Evolutionary conservation across 2,329 filamentous ascomycete genomes (phyloP), one percentile per base, ranked within the genome.

Genomic region (Fusarium sp.): DNA sequence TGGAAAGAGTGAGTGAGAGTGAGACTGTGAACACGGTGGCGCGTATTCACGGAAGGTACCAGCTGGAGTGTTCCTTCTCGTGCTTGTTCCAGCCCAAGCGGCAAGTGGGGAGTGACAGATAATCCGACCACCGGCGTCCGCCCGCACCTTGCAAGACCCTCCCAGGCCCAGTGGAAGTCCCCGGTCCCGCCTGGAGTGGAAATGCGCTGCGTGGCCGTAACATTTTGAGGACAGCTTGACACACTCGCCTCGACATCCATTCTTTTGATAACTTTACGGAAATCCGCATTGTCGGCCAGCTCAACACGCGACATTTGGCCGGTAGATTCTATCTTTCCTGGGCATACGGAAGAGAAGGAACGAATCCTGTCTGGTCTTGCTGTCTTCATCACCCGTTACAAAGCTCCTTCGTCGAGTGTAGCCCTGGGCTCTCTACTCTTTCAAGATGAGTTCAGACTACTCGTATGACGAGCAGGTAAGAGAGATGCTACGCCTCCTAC

Each of bases 391-490:
- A 69, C 72, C 60, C 71, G 74, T 67, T 64, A 25, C 65, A 61
- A 65, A 66, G 33, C 58, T 71, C 60, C 57, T 65, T 22, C 62
- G 60, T 67, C 65, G 57, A 74, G 77, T 80, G 81, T 79, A 73
- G 80, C 77, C 76, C 77, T 79, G 79, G 81, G 84, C 82, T 82
- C 79, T 78, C 78, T 70, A 75, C 75, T 77, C 78, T 78, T 83
- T 79, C 86, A 92, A 87, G 83, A 97, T 97, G 91, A 95, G 93
- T 82, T 94, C 94, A 80, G 96, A 98, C 85, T 99, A 99, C 89
- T 97, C 94, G 80, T 99, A 99, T 87, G 97, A 99, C 90, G 94
- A 98, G 82, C 91, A 97, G 91, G 93, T 93, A 82, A 69, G 45
- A 27, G 14, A 18, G 6, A 31, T 9, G 20, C 45, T 13, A 14